Evolutionary conservation across 352 stramenopile genomes (phyloP).

Genomic region (Elongisporangium prolatum): DNA sequence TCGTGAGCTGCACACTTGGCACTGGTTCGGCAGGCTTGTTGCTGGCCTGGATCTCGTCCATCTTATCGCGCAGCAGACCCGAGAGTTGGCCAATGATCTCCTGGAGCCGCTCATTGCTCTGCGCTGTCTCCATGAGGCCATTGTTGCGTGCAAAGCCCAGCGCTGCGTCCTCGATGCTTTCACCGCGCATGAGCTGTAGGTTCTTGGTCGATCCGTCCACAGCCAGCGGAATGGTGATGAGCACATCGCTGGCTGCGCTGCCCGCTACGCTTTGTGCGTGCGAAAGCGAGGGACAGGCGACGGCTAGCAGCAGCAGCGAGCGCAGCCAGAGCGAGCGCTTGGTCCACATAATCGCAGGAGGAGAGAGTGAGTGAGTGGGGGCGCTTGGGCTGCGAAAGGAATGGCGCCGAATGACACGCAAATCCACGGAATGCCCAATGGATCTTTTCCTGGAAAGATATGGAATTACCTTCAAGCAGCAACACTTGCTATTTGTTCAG

Average conservation of each 20-base stretch:
- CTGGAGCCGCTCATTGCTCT: slow-evolving; percentile 43
- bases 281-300: slow-evolving; percentile 8
- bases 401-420: background rate
- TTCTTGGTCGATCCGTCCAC: slow-evolving; percentile 57
- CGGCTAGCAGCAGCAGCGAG: slow-evolving; percentile 19
- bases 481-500: background rate
- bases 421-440: background rate
- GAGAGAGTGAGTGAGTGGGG: background rate
- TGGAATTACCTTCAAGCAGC: background rate
- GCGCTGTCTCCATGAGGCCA: slow-evolving; percentile 35
- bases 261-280: slow-evolving; percentile 23
- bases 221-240: slow-evolving; percentile 61
- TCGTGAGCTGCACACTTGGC: slow-evolving; percentile 46
- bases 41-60: slow-evolving; percentile 42
- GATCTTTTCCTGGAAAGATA: background rate
- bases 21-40: slow-evolving; percentile 9
- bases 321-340: slow-evolving; percentile 3
- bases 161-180: slow-evolving; percentile 62
- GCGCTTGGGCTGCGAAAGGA: background rate
- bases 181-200: slow-evolving; percentile 60
- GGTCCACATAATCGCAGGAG: slow-evolving; percentile 10
- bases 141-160: slow-evolving; percentile 57
- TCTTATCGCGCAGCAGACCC: slow-evolving; percentile 50
- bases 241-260: slow-evolving; percentile 29
- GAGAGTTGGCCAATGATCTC: slow-evolving; percentile 65